These are phyloP conservation scores for Pyrenochaeta sp. DNA, from an alignment of 2,329 filamentous ascomycete genomes.

Conservation along the genomic window DNA sequence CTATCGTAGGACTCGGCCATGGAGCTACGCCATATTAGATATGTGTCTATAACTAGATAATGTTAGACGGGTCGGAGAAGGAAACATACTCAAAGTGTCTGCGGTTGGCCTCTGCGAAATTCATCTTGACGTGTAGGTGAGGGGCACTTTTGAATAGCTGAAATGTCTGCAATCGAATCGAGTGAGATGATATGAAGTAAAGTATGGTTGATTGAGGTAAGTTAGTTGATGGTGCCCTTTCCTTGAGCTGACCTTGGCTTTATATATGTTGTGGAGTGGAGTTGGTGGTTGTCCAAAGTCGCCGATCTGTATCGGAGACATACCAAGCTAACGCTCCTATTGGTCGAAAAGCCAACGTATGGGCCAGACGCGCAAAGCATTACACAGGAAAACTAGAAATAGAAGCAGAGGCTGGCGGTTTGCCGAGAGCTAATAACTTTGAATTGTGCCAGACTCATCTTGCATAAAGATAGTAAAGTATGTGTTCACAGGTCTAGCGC, in stretches of 20 bases:
- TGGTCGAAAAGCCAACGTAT: slow-evolving; percentile 2
- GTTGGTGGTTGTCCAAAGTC: slow-evolving; percentile 14
- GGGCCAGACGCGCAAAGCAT: neutral
- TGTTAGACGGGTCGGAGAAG: too few relatives aligned
- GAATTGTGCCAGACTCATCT: neutral
- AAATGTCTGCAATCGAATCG: neutral
- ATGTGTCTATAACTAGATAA: slow-evolving; percentile 19
- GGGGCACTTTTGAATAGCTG: neutral
- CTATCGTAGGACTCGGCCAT: slow-evolving; percentile 65
- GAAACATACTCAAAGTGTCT: slow-evolving; percentile 39
- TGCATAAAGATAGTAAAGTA: neutral
- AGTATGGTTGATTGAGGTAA: neutral
- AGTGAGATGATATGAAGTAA: neutral
- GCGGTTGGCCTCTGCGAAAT: slow-evolving; percentile 46
- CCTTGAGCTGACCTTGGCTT: neutral
- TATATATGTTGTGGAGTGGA: neutral
- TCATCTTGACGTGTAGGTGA: slow-evolving; percentile 27
- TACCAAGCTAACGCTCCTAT: slow-evolving; percentile 22
- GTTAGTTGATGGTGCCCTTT: neutral
- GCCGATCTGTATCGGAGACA: slow-evolving; percentile 27
- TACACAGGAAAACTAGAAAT: neutral
- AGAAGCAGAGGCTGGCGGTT: neutral
- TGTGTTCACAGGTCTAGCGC: too few relatives aligned
- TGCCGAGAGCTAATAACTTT: neutral
- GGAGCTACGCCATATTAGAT: slow-evolving; percentile 49